Conservation (phyloP, 2,329 filamentous ascomycete genomes). For the Knufia petricola region DNA sequence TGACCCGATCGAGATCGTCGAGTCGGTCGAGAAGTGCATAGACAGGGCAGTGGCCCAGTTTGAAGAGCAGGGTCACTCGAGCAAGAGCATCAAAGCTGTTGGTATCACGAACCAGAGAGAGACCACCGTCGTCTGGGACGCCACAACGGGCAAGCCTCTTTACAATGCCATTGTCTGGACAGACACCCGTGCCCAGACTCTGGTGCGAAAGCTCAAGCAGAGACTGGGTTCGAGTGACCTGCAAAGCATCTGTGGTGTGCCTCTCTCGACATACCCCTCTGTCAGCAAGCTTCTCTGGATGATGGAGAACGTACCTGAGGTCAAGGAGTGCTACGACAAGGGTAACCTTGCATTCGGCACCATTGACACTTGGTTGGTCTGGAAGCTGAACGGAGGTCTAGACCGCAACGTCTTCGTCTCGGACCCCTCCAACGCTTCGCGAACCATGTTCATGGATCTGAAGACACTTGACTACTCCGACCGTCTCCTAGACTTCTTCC, state of each 20-base stretch:
- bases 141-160: slow-evolving; percentile 65
- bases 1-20: slow-evolving; percentile 66
- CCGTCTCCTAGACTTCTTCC: slow-evolving; percentile 67
- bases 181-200: slow-evolving; percentile 66
- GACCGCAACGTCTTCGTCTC: slow-evolving; percentile 65
- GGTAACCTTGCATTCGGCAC: slow-evolving; percentile 74
- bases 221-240: slow-evolving; percentile 60
- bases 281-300: slow-evolving; percentile 80
- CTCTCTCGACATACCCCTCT: slow-evolving; percentile 79
- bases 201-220: slow-evolving; percentile 68
- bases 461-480: slow-evolving; percentile 72
- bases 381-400: slow-evolving; percentile 64
- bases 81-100: slow-evolving; percentile 61
- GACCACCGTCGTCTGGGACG: slow-evolving; percentile 79
- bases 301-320: slow-evolving; percentile 58
- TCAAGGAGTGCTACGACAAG: slow-evolving; percentile 65
- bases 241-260: slow-evolving; percentile 64
- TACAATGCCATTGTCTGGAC: slow-evolving; percentile 86
- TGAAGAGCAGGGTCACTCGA: slow-evolving; percentile 56
- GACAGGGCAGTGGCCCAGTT: slow-evolving; percentile 66
- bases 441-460: slow-evolving; percentile 93
- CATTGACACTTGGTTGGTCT: slow-evolving; percentile 80
- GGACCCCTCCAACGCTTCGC: slow-evolving; percentile 76
- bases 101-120: slow-evolving; percentile 89
- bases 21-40: slow-evolving; percentile 69